Evolutionary conservation across 768 basidiomycete genomes (phyloP).

Genomic region (Punctularia strigosozonata): DNA sequence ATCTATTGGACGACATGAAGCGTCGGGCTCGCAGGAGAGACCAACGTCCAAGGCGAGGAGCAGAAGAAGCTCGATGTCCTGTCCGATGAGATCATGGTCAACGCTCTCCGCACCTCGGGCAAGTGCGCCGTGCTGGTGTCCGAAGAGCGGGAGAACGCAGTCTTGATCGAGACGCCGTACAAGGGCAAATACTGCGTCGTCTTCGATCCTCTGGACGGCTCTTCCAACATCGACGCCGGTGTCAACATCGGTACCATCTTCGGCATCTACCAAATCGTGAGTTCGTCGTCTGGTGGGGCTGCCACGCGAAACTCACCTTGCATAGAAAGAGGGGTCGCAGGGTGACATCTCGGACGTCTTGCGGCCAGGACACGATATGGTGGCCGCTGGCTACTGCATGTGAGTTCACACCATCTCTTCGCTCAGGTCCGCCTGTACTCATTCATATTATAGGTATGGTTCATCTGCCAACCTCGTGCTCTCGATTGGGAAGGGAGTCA

Average conservation of each 20-base stretch:
- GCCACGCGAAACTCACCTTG: not conserved
- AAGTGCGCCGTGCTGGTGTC: constrained; percentile 95
- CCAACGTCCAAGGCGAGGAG: constrained; percentile 96
- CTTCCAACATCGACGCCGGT: constrained; percentile 96
- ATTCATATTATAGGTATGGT: constrained; percentile 47
- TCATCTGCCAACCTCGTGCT: constrained; percentile 95
- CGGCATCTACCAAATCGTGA: constrained; percentile 84
- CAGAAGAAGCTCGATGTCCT: constrained; percentile 99
- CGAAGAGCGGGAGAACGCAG: constrained; percentile 88
- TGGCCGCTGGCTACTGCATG: constrained; percentile 97
- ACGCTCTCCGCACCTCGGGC: constrained; percentile 90
- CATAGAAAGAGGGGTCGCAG: constrained; percentile 58
- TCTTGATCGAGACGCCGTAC: constrained; percentile 74
- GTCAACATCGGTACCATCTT: constrained; percentile 98
- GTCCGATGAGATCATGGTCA: constrained; percentile 99
- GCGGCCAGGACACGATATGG: constrained; percentile 92
- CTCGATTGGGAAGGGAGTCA: constrained; percentile 90
- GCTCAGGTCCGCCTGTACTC: not conserved
- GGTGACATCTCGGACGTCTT: constrained; percentile 85
- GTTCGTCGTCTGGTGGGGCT: constrained; percentile 18
- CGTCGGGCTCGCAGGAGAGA: constrained; percentile 93
- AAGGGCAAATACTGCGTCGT: constrained; percentile 94
- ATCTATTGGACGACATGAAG: constrained; percentile 26
- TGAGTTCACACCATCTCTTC: constrained; percentile 24
- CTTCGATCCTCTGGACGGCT: constrained; percentile 94